phyloP scores from a whole-genome alignment of 495 filamentous ascomycete species.

The Podospora comata region DNA sequence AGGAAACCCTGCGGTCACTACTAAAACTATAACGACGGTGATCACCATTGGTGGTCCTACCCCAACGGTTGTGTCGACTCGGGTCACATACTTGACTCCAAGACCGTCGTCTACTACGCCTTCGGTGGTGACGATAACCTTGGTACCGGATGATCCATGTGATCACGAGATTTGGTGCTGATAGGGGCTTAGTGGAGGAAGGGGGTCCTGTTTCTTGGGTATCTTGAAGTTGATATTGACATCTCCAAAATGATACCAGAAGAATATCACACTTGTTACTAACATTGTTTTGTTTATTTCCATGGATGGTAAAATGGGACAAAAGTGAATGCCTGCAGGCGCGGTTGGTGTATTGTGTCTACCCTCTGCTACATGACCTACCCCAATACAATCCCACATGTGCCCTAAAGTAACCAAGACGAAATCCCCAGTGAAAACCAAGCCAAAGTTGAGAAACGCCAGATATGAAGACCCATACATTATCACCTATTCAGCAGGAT shows the following conservation, averaged over 20 bases:
- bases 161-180: constrained; percentile 11
- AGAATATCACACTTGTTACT: no score
- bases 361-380: no score
- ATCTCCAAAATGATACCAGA: no score
- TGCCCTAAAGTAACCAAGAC: no score
- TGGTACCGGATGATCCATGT: constrained; percentile 13
- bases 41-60: constrained; percentile 2
- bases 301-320: no score
- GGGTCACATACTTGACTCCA: background rate
- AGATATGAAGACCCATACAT: background rate
- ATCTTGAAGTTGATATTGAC: no score
- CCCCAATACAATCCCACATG: no score
- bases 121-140: background rate
- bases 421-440: background rate
- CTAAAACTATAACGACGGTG: background rate
- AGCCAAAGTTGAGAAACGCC: background rate
- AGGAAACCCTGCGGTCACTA: background rate
- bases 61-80: background rate
- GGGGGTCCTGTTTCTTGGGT: background rate
- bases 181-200: background rate
- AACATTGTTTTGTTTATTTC: no score
- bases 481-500: background rate
- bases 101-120: background rate
- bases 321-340: no score
- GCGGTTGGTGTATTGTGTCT: no score